A percentile compares a stretch with the other conserved stretches of the same genome.
phyloP scores from a whole-genome alignment of 106 monocot genomes.

The Agapanthus africanus region DNA sequence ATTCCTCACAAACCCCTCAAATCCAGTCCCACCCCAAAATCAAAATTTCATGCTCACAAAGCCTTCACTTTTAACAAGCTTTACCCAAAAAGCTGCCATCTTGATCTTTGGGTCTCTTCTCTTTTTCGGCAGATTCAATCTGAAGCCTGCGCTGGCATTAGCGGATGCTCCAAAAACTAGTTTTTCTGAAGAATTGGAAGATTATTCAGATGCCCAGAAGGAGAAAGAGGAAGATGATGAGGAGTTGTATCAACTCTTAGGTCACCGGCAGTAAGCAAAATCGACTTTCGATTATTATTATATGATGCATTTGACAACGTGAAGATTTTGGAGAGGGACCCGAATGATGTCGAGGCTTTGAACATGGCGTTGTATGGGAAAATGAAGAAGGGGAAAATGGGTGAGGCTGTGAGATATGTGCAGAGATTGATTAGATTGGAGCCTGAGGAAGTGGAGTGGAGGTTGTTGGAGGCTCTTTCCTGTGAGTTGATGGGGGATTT shows the following conservation, averaged over 20 bases:
- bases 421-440: conserved; percentile 59
- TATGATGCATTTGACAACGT: no score
- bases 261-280: no score
- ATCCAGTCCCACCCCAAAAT: neutral
- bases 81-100: conserved; percentile 14
- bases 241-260: no score
- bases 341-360: conserved; percentile 50
- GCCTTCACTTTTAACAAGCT: neutral
- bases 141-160: conserved; percentile 21
- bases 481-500: conserved; percentile 75
- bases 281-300: no score
- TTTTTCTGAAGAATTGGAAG: conserved; percentile 10
- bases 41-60: neutral
- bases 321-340: conserved; percentile 46
- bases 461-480: conserved; percentile 54
- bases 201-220: conserved; percentile 5
- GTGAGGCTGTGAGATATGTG: conserved; percentile 47
- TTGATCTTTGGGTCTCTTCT: conserved; percentile 30
- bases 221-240: conserved; percentile 25
- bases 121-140: conserved; percentile 20
- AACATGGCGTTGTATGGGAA: conserved; percentile 64
- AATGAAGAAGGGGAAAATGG: conserved; percentile 51
- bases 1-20: neutral
- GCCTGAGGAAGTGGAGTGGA: conserved; percentile 84
- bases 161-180: conserved; percentile 10